These are phyloP conservation scores for Sporobolomyces roseus DNA, from an alignment of 768 basidiomycete species.

Conservation along the genomic window DNA sequence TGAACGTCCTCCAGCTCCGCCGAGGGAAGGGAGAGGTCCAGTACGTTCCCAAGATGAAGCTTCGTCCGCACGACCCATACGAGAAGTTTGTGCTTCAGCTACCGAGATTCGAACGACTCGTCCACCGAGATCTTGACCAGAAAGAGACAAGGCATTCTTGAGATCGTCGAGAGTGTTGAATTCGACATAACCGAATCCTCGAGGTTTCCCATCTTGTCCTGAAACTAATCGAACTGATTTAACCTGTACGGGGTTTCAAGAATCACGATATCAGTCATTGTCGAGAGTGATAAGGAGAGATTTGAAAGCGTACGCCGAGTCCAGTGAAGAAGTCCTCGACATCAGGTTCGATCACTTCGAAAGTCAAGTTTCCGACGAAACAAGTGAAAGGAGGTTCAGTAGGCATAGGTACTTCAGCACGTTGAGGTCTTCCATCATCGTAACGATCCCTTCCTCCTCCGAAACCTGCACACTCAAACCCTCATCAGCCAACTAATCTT, in stretches of 20 bases:
- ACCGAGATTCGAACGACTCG: constrained; percentile 84
- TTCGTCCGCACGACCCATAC: constrained; percentile 62
- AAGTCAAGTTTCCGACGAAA: constrained; percentile 92
- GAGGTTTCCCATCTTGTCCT: constrained; percentile 88
- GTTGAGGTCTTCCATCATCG: constrained; percentile 53
- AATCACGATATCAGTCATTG: neutral
- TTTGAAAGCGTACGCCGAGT: constrained; percentile 8
- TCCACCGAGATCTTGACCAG: constrained; percentile 67
- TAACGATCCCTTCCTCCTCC: constrained; percentile 6
- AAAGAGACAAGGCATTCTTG: constrained; percentile 73
- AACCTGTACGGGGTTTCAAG: too few relatives aligned
- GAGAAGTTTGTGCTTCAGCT: constrained; percentile 63
- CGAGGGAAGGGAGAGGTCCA: constrained; percentile 33
- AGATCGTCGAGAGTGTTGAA: constrained; percentile 81
- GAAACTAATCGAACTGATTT: constrained; percentile 88
- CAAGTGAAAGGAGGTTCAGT: constrained; percentile 90
- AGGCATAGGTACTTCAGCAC: constrained; percentile 94
- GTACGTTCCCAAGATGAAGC: constrained; percentile 52
- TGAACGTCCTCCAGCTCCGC: constrained; percentile 48
- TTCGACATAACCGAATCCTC: constrained; percentile 97
- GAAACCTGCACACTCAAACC: constrained; percentile 6
- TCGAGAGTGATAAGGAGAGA: neutral
- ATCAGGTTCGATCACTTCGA: constrained; percentile 81
- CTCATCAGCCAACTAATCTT: neutral
- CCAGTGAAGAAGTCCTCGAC: constrained; percentile 72